Evolutionary conservation across 345 rosid genomes (phyloP).

Genomic region (Turritis glabra): DNA sequence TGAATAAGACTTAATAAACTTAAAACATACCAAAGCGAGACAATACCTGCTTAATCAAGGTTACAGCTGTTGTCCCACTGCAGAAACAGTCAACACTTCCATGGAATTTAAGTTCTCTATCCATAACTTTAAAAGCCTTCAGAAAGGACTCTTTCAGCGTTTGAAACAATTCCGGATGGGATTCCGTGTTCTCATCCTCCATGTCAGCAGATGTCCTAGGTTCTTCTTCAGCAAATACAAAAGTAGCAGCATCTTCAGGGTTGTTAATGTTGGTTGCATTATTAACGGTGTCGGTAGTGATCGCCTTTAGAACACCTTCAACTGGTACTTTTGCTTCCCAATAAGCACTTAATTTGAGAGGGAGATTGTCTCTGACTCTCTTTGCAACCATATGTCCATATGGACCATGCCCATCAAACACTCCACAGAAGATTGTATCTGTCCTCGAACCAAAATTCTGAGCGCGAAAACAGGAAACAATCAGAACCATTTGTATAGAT

Average conservation of each 20-base stretch:
- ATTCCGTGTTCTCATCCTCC: slow-evolving; percentile 47
- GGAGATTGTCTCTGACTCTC: slow-evolving; percentile 93
- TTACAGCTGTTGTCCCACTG: slow-evolving; percentile 98
- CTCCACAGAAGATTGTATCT: slow-evolving; percentile 91
- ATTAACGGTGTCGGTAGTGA: slow-evolving; percentile 45
- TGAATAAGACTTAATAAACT: slow-evolving; percentile 7
- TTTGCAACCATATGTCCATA: slow-evolving; percentile 96
- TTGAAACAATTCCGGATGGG: slow-evolving; percentile 51
- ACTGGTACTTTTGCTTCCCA: slow-evolving; percentile 71
- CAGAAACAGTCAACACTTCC: slow-evolving; percentile 80
- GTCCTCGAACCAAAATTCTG: slow-evolving; percentile 85
- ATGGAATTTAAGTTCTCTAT: slow-evolving; percentile 82
- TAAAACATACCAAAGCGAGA: neutral
- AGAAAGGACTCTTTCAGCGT: slow-evolving; percentile 80
- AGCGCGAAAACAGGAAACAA: slow-evolving; percentile 4
- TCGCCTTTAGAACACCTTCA: slow-evolving; percentile 53
- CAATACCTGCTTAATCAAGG: slow-evolving; percentile 85
- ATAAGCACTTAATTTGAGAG: slow-evolving; percentile 70
- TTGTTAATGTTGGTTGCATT: slow-evolving; percentile 50
- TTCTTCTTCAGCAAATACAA: slow-evolving; percentile 68
- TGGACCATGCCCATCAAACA: slow-evolving; percentile 99
- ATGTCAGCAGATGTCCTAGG: slow-evolving; percentile 52
- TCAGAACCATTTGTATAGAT: neutral
- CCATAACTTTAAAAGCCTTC: slow-evolving; percentile 93
- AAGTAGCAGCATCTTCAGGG: slow-evolving; percentile 52